Base-by-base conservation (phyloP, 768 basidiomycete species). In the Amanita rubescens region DNA sequence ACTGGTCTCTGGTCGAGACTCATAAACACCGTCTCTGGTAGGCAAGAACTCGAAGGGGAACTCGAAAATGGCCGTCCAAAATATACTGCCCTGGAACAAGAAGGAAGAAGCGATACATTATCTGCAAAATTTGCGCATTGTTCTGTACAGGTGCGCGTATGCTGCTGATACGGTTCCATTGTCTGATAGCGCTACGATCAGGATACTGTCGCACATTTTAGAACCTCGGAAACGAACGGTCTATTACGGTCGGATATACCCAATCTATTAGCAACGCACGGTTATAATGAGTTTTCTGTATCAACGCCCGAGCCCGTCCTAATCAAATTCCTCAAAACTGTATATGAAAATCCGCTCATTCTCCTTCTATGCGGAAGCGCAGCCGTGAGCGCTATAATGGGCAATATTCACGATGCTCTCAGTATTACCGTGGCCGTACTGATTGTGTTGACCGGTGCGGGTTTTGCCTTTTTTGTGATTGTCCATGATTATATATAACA, bases 241-340 rank as follows among this genome's bases (percentile, higher is more conserved):
- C 73, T 96, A 4, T 66, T 85, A 0, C 72, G 77, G 25, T 69
- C 80, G 15, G 77, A 82, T 49, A 77, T 95, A 34, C 72, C 82
- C 2, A 69, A 74, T 22, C 73, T 94, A 20, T 81, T 84, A 32
- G 76, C 77, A 24, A 73, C 71, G 2, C 81, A 92, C 59, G 93
- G 93, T 2, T 94, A 91, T 66, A 98, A 98, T 71, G 94, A 98
- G 69, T 97, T 97, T 66, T 81, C 89, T 1, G 90, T 97, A 11
- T 78, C 80, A 0, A 72, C 87, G 0, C 84, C 91, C 2, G 93
- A 96, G 62, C 86, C 90, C 0, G 67, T 85, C 8, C 69, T 86
- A 37, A 69, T 94, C 64, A 96, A 96, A 70, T 97, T 97, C 65
- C 84, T 85, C 12, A 94, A 94, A 68, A 94, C 89, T 33, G 93